Base-by-base conservation (phyloP, 2,329 filamentous ascomycete genomes). In the Xylariomycetidae sp. region DNA sequence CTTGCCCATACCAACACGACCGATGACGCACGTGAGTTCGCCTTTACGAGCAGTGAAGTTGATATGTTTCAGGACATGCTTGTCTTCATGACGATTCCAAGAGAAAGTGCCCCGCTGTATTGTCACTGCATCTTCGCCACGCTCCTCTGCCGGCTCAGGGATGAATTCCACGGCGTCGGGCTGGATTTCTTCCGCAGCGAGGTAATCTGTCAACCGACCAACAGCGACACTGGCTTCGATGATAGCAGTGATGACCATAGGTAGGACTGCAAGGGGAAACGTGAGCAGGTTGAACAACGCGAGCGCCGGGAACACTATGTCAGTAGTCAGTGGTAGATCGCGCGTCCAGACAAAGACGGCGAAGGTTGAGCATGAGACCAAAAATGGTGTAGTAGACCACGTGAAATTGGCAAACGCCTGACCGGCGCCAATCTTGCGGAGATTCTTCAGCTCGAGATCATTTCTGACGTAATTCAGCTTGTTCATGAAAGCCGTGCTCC, bases 201-300 rank as follows among this genome's bases (percentile, higher is more conserved):
- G 78, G 61, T 88, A 98, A 23, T 80, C 74, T 1, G 88, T 92
- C 45, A 98, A 69, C 52, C 92, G 85, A 17, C 77, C 78, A 15
- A 94, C 87, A 16, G 92, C 92, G 35, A 98, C 92, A n/a, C 80
- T 86, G 9, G 92, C 89, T 61, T 98, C 92, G 19, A 98, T 88
- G 42, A 98, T 87, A 6, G 90, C 83, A 1, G 89, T 95, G 48
- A 98, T 97, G 23, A 98, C 89, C 89, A 98, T 97, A 6, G 92
- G 92, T 18, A 98, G 69, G 23, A 98, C 82, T 3, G 92, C 85
- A 34, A 98, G 76, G 2, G 92, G 94, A 64, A 98, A 98, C 0
- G 89, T 94, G 29, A 98, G 75, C 17, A 98, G 71, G 56, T 98
- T 98, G 76, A 98, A 98, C 16, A 98, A 72, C 0, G 92, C 50